Percentiles rank a stretch among this genome's conserved stretches.
phyloP scores from a whole-genome alignment of 345 rosid genomes.

The Salix udensis region DNA sequence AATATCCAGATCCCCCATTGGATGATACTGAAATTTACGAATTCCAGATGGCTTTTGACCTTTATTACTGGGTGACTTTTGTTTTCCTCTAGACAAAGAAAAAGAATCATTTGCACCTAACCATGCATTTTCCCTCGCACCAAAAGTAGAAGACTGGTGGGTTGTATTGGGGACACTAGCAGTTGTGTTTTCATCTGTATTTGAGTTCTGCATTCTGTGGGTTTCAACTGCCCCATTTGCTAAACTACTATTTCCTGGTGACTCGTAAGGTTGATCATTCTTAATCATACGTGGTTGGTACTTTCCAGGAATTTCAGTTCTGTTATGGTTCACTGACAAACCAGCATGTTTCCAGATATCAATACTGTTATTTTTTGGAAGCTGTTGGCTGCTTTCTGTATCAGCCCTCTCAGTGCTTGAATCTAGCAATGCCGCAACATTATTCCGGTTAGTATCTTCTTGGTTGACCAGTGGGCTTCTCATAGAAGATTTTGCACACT shows the following conservation, averaged over 20 bases:
- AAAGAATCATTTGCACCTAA: slow-evolving; percentile 42
- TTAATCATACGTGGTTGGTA: slow-evolving; percentile 28
- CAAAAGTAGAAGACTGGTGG: slow-evolving; percentile 28
- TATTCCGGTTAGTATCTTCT: slow-evolving; percentile 38
- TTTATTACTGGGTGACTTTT: slow-evolving; percentile 39
- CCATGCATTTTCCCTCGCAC: slow-evolving; percentile 40
- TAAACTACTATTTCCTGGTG: slow-evolving; percentile 40
- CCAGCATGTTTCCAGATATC: slow-evolving; percentile 48
- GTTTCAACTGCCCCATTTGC: slow-evolving; percentile 29
- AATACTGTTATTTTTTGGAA: slow-evolving; percentile 28
- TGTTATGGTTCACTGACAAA: slow-evolving; percentile 32
- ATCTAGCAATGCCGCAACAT: slow-evolving; percentile 28
- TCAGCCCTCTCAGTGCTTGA: slow-evolving; percentile 29
- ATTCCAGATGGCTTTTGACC: slow-evolving; percentile 40
- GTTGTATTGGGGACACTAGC: slow-evolving; percentile 35
- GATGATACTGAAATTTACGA: slow-evolving; percentile 87
- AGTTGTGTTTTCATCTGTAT: slow-evolving; percentile 33
- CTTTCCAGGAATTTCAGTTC: slow-evolving; percentile 24
- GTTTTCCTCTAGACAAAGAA: slow-evolving; percentile 42
- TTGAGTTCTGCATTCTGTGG: slow-evolving; percentile 27
- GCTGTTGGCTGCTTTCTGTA: slow-evolving; percentile 38
- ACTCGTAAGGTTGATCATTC: slow-evolving; percentile 43
- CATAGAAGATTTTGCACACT: slow-evolving; percentile 29
- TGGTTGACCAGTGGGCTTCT: slow-evolving; percentile 35
- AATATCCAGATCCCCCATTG: slow-evolving; percentile 77